phyloP scores from a whole-genome alignment of 1,284 basidiomycete genomes.

The Phylloboletellus chloephorus region DNA sequence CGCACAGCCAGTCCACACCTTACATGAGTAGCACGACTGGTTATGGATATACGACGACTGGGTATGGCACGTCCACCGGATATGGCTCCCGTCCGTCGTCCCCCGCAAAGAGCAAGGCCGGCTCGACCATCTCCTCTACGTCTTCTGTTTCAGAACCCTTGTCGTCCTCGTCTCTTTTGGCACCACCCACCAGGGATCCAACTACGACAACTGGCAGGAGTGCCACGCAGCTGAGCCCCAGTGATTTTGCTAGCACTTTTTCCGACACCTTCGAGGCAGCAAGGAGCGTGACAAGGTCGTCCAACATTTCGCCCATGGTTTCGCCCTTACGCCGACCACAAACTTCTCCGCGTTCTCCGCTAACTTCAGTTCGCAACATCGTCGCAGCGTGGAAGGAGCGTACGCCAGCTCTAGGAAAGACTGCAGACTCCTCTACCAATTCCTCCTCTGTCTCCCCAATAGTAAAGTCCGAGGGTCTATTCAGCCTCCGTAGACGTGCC shows the following conservation, averaged over 20 bases:
- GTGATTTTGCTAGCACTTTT: constrained; percentile 34
- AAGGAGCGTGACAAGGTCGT: constrained; percentile 17
- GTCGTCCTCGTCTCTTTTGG: constrained; percentile 37
- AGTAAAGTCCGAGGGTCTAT: constrained; percentile 42
- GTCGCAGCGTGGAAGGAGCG: constrained; percentile 76
- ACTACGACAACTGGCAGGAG: constrained; percentile 22
- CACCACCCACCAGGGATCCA: constrained; percentile 32
- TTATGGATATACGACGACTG: constrained; percentile 27
- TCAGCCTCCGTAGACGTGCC: constrained; percentile 58
- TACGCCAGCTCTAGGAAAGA: constrained; percentile 39
- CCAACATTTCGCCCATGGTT: constrained; percentile 23
- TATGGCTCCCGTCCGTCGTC: constrained; percentile 42
- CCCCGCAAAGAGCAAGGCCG: constrained; percentile 40
- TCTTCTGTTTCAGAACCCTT: constrained; percentile 27
- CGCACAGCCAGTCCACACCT: constrained; percentile 41
- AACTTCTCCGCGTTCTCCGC: constrained; percentile 58
- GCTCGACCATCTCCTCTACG: constrained; percentile 27
- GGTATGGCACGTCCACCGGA: constrained; percentile 28
- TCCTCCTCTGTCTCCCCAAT: constrained; percentile 25
- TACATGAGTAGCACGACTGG: constrained; percentile 31
- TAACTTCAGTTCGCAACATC: constrained; percentile 70
- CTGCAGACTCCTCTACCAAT: constrained; percentile 19
- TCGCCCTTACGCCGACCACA: constrained; percentile 45
- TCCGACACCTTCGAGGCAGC: constrained; percentile 32
- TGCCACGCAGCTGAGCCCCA: constrained; percentile 28